Percentiles rank a stretch among this genome's conserved stretches.
Evolutionary conservation across 192 early-diverging fungal genomes (phyloP).

Genomic region (Coemansia sp.): DNA sequence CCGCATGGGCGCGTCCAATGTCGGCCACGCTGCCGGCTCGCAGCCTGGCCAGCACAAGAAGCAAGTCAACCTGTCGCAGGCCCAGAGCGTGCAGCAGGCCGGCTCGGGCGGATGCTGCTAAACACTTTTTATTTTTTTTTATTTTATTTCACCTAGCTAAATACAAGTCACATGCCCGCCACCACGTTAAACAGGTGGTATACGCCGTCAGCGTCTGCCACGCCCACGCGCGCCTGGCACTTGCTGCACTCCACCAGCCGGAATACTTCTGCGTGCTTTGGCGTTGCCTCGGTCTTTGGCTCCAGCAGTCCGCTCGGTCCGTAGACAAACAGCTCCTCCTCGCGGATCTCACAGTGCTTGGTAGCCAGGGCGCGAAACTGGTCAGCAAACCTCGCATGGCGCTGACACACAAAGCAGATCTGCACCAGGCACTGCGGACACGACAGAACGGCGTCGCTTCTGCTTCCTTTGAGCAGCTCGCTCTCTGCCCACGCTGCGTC

Average conservation of each 20-base stretch:
- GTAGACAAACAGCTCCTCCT: slow-evolving; percentile 20
- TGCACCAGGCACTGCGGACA: slow-evolving; percentile 50
- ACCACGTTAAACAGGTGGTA: slow-evolving; percentile 52
- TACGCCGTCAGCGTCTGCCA: slow-evolving; percentile 19
- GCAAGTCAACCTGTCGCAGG: slow-evolving; percentile 52
- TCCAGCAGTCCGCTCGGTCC: slow-evolving; percentile 17
- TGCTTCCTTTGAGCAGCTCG: neutral
- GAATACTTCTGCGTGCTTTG: slow-evolving; percentile 9
- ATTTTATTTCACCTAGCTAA: slow-evolving; percentile 5
- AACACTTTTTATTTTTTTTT: slow-evolving; percentile 9
- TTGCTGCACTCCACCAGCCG: slow-evolving; percentile 31
- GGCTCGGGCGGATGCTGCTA: slow-evolving; percentile 50
- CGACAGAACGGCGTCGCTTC: slow-evolving; percentile 46
- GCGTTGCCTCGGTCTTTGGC: neutral
- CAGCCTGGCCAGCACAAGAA: slow-evolving; percentile 43
- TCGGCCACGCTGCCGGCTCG: neutral
- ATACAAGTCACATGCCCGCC: slow-evolving; percentile 3
- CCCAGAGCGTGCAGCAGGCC: slow-evolving; percentile 46
- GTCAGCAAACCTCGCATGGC: slow-evolving; percentile 23
- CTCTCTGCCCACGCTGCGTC: slow-evolving; percentile 27
- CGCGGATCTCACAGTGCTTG: slow-evolving; percentile 20
- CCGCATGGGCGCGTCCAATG: slow-evolving; percentile 60
- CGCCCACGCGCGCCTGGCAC: slow-evolving; percentile 42
- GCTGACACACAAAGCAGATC: slow-evolving; percentile 51
- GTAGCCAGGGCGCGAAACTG: slow-evolving; percentile 42